Conservation (phyloP, 495 filamentous ascomycete species). For the Penicillium crystallinum region DNA sequence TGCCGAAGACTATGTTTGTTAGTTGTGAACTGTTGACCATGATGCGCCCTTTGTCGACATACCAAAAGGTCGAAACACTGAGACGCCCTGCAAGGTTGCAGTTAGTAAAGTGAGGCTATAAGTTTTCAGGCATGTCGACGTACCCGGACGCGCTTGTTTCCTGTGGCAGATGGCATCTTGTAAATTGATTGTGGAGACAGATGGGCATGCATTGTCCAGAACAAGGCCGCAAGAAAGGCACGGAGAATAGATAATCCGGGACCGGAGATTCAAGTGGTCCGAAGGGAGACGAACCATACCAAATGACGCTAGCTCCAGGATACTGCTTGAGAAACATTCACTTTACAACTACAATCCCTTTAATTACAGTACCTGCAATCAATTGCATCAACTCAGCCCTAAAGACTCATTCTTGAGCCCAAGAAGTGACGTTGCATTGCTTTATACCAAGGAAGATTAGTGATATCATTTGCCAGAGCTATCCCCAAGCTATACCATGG, state of each 20-base stretch:
- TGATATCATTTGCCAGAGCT: constrained; percentile 39
- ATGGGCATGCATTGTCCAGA: not conserved
- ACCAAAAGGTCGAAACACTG: constrained; percentile 72
- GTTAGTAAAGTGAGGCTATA: constrained; percentile 9
- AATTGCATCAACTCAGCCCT: not conserved
- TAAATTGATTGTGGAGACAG: not conserved
- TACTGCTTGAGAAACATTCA: not conserved
- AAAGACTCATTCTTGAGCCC: not conserved
- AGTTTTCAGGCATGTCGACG: constrained; percentile 5
- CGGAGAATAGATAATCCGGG: not conserved
- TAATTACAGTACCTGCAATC: not conserved
- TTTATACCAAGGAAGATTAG: constrained; percentile 13
- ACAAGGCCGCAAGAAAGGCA: constrained; percentile 5
- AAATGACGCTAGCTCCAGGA: not conserved
- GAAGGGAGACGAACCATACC: not conserved
- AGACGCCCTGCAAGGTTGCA: constrained; percentile 50
- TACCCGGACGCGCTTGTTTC: constrained; percentile 55
- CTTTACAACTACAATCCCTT: not conserved
- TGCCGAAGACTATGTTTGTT: constrained; percentile 60
- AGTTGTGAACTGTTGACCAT: not conserved
- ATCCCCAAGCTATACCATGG: constrained; percentile 26
- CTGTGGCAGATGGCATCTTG: constrained; percentile 52
- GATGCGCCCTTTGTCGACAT: constrained; percentile 8
- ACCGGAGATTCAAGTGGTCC: not conserved
- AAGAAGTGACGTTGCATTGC: not conserved